A percentile compares a stretch with the other conserved stretches of the same genome.
These are phyloP conservation scores for Coemansia asiatica DNA, from an alignment of 192 early-diverging fungal species.

Conservation along the genomic window DNA sequence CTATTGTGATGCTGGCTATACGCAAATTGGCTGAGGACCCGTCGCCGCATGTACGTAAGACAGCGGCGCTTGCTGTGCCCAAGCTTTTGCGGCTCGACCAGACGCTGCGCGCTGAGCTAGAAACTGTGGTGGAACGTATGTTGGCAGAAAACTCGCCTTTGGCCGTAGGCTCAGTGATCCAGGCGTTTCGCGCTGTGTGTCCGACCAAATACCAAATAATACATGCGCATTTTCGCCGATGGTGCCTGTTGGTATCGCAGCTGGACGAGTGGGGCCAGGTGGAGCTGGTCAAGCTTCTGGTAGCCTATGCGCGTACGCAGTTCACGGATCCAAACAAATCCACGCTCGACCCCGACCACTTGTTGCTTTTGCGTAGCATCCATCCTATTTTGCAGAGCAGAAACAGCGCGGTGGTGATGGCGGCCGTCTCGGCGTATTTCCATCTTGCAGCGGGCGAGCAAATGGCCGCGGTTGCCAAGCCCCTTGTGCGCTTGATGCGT, in stretches of 20 bases:
- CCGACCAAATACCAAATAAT: constrained; percentile 82
- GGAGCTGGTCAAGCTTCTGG: constrained; percentile 74
- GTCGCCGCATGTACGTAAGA: constrained; percentile 91
- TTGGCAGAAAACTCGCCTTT: constrained; percentile 83
- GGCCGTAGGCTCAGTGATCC: constrained; percentile 83
- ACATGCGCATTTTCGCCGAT: constrained; percentile 84
- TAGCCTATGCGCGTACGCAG: constrained; percentile 74
- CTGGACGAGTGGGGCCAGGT: constrained; percentile 97
- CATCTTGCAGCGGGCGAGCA: constrained; percentile 63
- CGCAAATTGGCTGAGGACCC: constrained; percentile 83
- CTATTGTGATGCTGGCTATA: constrained; percentile 88
- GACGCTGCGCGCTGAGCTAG: constrained; percentile 68
- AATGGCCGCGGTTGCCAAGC: constrained; percentile 61
- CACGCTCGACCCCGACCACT: constrained; percentile 77
- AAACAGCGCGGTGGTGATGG: constrained; percentile 79
- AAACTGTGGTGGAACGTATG: constrained; percentile 72
- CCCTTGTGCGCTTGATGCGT: constrained; percentile 76
- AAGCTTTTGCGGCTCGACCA: constrained; percentile 80
- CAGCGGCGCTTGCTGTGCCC: constrained; percentile 85
- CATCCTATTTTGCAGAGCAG: constrained; percentile 77
- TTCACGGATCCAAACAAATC: constrained; percentile 25
- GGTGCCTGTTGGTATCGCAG: constrained; percentile 81
- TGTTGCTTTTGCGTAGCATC: constrained; percentile 66
- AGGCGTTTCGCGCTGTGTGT: constrained; percentile 84
- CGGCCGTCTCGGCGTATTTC: constrained; percentile 66